Conservation (phyloP, 495 filamentous ascomycete genomes). For the Penicillium arizonense region DNA sequence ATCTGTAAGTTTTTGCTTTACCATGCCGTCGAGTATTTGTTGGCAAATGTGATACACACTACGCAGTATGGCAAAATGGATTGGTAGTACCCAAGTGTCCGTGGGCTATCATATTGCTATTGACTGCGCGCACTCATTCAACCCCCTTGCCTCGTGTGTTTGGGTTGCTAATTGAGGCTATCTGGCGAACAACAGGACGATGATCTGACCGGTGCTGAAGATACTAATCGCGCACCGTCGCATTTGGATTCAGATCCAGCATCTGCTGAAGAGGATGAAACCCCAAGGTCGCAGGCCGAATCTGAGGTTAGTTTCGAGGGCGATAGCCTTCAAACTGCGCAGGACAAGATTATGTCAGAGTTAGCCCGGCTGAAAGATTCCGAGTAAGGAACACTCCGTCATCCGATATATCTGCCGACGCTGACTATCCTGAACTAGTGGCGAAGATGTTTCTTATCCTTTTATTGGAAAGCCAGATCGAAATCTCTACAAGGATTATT, state of each 20-base stretch:
- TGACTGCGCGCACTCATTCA: too few species aligned
- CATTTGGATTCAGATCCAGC: constrained; percentile 34
- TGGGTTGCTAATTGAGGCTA: background rate
- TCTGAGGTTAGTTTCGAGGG: constrained; percentile 55
- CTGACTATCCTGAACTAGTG: constrained; percentile 20
- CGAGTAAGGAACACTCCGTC: constrained; percentile 41
- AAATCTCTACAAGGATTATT: constrained; percentile 60
- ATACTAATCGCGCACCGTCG: constrained; percentile 32
- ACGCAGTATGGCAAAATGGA: background rate
- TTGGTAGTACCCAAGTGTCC: background rate
- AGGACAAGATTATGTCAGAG: constrained; percentile 73
- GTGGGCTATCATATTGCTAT: background rate
- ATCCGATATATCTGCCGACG: background rate
- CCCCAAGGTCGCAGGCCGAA: constrained; percentile 38
- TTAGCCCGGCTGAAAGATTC: constrained; percentile 62
- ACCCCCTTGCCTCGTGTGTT: background rate
- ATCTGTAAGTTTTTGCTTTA: constrained; percentile 45
- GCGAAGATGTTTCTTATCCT: constrained; percentile 27
- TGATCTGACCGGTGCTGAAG: constrained; percentile 19
- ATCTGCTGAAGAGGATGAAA: constrained; percentile 10
- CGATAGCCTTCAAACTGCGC: constrained; percentile 72
- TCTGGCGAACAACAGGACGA: constrained; percentile 16
- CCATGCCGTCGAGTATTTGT: background rate
- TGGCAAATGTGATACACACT: background rate
- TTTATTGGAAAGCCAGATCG: constrained; percentile 36